Evolutionary conservation across 352 stramenopile genomes (phyloP).

Genomic region (Phytophthora palmivora): DNA sequence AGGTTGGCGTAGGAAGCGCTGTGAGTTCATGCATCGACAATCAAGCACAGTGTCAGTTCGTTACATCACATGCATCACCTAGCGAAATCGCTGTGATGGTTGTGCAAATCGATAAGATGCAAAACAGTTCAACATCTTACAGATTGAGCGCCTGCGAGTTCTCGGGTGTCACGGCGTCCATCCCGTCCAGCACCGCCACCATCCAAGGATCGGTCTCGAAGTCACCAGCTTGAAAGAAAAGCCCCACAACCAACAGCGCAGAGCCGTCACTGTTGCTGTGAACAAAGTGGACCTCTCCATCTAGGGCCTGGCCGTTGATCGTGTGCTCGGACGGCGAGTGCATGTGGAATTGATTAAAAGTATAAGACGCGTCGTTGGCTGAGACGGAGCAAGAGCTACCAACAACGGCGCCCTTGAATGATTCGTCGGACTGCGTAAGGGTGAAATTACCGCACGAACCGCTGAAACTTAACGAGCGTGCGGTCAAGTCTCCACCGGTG

Average conservation of each 20-base stretch:
- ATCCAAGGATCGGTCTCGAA: constrained; percentile 35
- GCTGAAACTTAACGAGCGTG: constrained; percentile 30
- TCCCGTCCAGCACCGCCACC: constrained; percentile 27
- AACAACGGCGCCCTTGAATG: constrained; percentile 30
- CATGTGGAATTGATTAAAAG: constrained; percentile 45
- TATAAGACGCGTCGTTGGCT: constrained; percentile 19
- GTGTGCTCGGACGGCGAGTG: constrained; percentile 56
- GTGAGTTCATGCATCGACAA: background rate
- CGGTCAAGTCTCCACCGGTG: constrained; percentile 6
- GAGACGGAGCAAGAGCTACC: constrained; percentile 28
- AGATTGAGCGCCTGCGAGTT: constrained; percentile 19
- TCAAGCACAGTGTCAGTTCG: too few species aligned
- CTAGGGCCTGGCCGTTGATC: constrained; percentile 35
- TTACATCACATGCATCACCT: background rate
- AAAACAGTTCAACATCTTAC: constrained; percentile 18
- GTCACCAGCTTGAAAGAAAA: constrained; percentile 28
- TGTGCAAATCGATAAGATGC: background rate
- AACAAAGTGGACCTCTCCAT: constrained; percentile 52
- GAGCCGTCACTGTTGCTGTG: constrained; percentile 40
- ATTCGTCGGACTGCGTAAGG: constrained; percentile 35
- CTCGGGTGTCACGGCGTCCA: constrained; percentile 31
- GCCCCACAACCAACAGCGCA: constrained; percentile 44
- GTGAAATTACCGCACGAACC: constrained; percentile 35
- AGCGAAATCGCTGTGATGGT: background rate
- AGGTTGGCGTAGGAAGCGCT: constrained; percentile 33